Evolutionary conservation across 2,329 filamentous ascomycete species (phyloP).

Genomic region (Fusarium caatingaense): DNA sequence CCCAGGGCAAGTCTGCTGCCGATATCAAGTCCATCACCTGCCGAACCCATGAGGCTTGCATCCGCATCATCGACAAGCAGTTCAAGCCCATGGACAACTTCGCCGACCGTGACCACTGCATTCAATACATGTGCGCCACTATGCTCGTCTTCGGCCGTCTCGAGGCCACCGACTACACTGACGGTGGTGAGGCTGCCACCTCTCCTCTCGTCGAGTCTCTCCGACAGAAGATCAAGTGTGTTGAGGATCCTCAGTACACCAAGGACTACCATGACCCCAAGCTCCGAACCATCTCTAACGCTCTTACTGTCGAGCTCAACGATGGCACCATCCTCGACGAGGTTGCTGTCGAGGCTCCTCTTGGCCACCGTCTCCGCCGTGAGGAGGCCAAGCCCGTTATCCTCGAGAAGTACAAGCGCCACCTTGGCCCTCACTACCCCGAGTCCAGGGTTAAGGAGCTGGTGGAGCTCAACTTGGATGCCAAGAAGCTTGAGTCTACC

Average conservation of each 20-base stretch:
- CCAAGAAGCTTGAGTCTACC: slow-evolving; percentile 79
- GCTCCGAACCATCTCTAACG: slow-evolving; percentile 97
- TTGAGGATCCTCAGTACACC: slow-evolving; percentile 96
- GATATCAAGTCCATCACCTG: slow-evolving; percentile 95
- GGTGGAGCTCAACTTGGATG: slow-evolving; percentile 81
- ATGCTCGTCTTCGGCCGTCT: slow-evolving; percentile 97
- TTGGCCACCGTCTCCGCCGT: slow-evolving; percentile 89
- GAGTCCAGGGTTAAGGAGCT: slow-evolving; percentile 83
- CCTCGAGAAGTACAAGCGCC: slow-evolving; percentile 92
- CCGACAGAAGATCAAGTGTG: slow-evolving; percentile 92
- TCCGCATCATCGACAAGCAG: slow-evolving; percentile 99
- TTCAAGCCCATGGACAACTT: slow-evolving; percentile 99
- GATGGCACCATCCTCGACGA: slow-evolving; percentile 93
- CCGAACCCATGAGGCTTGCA: slow-evolving; percentile 97
- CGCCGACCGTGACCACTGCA: slow-evolving; percentile 98
- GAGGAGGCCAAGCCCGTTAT: slow-evolving; percentile 99
- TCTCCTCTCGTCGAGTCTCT: slow-evolving; percentile 91
- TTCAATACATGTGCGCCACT: slow-evolving; percentile 98
- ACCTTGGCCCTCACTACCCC: slow-evolving; percentile 85
- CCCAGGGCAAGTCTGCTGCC: slow-evolving; percentile 87
- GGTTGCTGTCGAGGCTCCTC: slow-evolving; percentile 90
- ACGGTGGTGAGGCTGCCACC: slow-evolving; percentile 91
- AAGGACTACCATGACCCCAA: slow-evolving; percentile 93
- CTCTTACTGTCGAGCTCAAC: slow-evolving; percentile 92
- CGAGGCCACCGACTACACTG: slow-evolving; percentile 91